These are phyloP conservation scores for Mangifera indica DNA, from an alignment of 345 rosid genomes.

Conservation along the genomic window DNA sequence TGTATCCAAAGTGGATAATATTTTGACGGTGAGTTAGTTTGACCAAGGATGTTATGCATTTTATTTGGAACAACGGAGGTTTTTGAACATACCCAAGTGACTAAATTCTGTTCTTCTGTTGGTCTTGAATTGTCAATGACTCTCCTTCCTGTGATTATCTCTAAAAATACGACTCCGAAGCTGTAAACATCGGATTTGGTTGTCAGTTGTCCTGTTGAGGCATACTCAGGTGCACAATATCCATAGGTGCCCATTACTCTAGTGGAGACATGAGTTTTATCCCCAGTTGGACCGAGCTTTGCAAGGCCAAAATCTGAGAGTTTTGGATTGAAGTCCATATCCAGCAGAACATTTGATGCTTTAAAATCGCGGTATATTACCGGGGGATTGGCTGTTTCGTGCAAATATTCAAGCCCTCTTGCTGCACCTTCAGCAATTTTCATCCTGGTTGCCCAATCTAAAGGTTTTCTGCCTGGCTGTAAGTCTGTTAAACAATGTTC, in stretches of 20 bases:
- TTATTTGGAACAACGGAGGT: neutral
- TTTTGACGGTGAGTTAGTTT: no score
- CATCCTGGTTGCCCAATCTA: slow-evolving; percentile 81
- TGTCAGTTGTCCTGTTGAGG: slow-evolving; percentile 66
- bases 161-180: slow-evolving; percentile 79
- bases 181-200: slow-evolving; percentile 77
- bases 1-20: no score
- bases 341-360: slow-evolving; percentile 69
- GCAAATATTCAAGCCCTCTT: slow-evolving; percentile 75
- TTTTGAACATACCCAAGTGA: slow-evolving; percentile 53
- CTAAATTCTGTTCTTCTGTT: slow-evolving; percentile 64
- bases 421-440: slow-evolving; percentile 76
- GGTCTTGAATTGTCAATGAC: slow-evolving; percentile 66
- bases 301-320: slow-evolving; percentile 89
- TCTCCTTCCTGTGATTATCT: slow-evolving; percentile 79
- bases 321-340: slow-evolving; percentile 58
- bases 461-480: slow-evolving; percentile 34
- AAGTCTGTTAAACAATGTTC: slow-evolving; percentile 37
- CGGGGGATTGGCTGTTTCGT: slow-evolving; percentile 68
- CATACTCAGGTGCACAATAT: slow-evolving; percentile 79
- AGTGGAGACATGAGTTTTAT: slow-evolving; percentile 65
- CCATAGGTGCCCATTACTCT: slow-evolving; percentile 93
- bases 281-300: slow-evolving; percentile 77
- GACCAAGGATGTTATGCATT: no score
- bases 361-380: slow-evolving; percentile 82